A percentile compares a stretch with the other conserved stretches of the same genome.
Evolutionary conservation across 1,284 basidiomycete genomes (phyloP).

Genomic region (Lentinus polychrous): DNA sequence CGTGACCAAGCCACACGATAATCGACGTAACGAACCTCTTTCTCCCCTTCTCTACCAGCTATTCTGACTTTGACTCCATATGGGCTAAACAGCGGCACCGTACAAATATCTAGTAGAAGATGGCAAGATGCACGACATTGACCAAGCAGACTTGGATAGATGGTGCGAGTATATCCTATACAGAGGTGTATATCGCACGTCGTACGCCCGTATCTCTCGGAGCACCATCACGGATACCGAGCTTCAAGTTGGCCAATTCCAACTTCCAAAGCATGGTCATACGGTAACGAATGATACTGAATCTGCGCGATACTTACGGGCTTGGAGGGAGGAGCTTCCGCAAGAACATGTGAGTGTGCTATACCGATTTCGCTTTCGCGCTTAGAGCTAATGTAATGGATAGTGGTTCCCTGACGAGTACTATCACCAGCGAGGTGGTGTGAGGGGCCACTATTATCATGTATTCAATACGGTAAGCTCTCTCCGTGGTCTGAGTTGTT

Average conservation of each 20-base stretch:
- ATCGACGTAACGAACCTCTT: slow-evolving; percentile 49
- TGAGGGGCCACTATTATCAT: slow-evolving; percentile 69
- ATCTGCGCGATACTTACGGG: slow-evolving; percentile 59
- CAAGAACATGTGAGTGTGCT: slow-evolving; percentile 46
- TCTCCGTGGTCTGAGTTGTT: neutral
- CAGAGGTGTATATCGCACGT: slow-evolving; percentile 73
- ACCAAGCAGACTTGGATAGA: slow-evolving; percentile 61
- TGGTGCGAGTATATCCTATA: slow-evolving; percentile 92
- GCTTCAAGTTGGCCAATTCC: slow-evolving; percentile 76
- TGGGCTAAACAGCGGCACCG: slow-evolving; percentile 52
- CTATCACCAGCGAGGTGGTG: slow-evolving; percentile 52
- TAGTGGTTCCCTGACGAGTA: slow-evolving; percentile 76
- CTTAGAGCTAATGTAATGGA: slow-evolving; percentile 4
- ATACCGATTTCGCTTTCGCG: neutral
- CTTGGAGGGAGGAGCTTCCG: slow-evolving; percentile 60
- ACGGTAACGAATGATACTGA: slow-evolving; percentile 52
- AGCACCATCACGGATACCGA: slow-evolving; percentile 73
- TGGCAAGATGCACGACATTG: slow-evolving; percentile 70
- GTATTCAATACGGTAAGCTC: slow-evolving; percentile 60
- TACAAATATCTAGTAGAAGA: slow-evolving; percentile 80
- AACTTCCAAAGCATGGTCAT: slow-evolving; percentile 55
- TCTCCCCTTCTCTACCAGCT: neutral
- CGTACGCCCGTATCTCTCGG: slow-evolving; percentile 67
- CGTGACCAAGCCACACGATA: slow-evolving; percentile 72
- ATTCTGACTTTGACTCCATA: neutral